Evolutionary conservation across 805 yeast genomes (phyloP).

Genomic region (Teunomyces aglyptinius): DNA sequence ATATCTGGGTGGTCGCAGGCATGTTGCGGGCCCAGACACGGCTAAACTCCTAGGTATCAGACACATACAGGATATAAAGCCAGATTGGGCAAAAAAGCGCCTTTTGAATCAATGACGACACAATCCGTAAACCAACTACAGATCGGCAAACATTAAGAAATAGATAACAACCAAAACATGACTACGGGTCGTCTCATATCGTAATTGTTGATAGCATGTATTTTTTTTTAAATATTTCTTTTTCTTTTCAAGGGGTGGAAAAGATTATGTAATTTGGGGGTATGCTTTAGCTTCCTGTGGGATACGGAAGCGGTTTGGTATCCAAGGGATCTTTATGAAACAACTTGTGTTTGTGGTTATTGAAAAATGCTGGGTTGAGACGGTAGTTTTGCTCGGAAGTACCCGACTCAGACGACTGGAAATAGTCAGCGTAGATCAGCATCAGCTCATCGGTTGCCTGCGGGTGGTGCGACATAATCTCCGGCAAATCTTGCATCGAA

Average conservation of each 20-base stretch:
- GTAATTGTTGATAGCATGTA: too few species aligned
- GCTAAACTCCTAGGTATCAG: neutral
- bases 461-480: neutral
- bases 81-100: neutral
- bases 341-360: slow-evolving; percentile 10
- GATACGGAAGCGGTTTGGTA: slow-evolving; percentile 7
- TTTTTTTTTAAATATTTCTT: neutral
- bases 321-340: slow-evolving; percentile 6
- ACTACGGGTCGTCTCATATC: neutral
- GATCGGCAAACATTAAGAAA: neutral
- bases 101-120: too few species aligned
- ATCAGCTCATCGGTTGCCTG: neutral
- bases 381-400: slow-evolving; percentile 2
- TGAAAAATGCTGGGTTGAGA: slow-evolving; percentile 7
- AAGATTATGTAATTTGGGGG: neutral
- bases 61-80: neutral
- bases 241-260: neutral
- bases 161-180: neutral
- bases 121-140: too few species aligned
- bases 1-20: neutral
- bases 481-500: neutral
- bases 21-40: neutral
- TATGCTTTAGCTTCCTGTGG: neutral
- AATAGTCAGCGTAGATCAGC: neutral
- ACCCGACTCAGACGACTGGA: neutral